phyloP scores from a whole-genome alignment of 768 basidiomycete genomes.

The Trametes villosa region DNA sequence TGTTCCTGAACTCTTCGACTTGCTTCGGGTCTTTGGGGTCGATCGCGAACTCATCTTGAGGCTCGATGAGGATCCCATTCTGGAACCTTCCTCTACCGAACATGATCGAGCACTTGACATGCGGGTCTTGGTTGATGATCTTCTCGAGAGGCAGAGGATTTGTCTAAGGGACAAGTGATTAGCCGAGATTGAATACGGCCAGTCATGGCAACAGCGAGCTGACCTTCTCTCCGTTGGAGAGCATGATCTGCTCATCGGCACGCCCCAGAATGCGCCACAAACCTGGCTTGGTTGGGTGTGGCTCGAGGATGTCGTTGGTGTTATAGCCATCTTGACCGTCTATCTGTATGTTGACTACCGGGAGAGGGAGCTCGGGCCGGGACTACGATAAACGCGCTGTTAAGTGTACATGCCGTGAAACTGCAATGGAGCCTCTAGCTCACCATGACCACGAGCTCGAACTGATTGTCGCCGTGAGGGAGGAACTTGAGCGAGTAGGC shows the following conservation, averaged over 20 bases:
- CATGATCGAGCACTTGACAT: slow-evolving; percentile 40
- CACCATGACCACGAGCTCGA: slow-evolving; percentile 12
- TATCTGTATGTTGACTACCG: slow-evolving; percentile 20
- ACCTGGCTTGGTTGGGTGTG: slow-evolving; percentile 44
- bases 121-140: slow-evolving; percentile 42
- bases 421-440: neutral
- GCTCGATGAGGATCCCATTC: slow-evolving; percentile 46
- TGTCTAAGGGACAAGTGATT: slow-evolving; percentile 31
- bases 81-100: slow-evolving; percentile 48
- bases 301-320: slow-evolving; percentile 45
- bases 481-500: neutral
- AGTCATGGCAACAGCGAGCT: neutral
- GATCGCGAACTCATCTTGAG: slow-evolving; percentile 32
- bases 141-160: slow-evolving; percentile 44
- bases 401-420: neutral
- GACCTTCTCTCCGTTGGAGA: slow-evolving; percentile 47
- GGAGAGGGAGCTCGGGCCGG: neutral
- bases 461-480: slow-evolving; percentile 1
- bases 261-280: slow-evolving; percentile 48
- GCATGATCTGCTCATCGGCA: slow-evolving; percentile 52
- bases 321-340: slow-evolving; percentile 40
- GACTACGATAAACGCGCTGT: neutral
- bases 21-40: slow-evolving; percentile 36
- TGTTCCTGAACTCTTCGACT: slow-evolving; percentile 39
- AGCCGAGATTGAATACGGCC: too few relatives aligned